Evolutionary conservation across 2,329 filamentous ascomycete species (phyloP), one percentile per base, ranked within the genome.

Genomic region (Dactylellina haptotyla): DNA sequence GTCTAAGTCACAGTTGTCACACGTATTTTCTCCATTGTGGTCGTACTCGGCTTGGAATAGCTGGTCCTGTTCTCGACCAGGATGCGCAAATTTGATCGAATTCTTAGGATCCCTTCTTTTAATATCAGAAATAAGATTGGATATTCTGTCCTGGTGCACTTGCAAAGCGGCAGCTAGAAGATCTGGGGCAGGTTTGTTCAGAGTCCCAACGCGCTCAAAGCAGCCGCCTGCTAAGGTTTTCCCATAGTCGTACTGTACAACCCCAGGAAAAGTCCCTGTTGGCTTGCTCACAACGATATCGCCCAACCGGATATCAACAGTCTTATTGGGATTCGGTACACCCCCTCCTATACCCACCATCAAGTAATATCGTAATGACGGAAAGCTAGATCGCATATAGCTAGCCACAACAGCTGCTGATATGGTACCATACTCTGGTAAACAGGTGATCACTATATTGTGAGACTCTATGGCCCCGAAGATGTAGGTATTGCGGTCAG

Each of bases 301-400:
- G 9, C 66, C 66, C 12, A 71, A 20, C 20, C 66, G 58, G 16
- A 71, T 53, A 39, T 71, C 66, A 8, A 5, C 25, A 4, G 2
- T 34, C 4, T 20, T 30, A 18, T 16, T 18, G 4, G 66, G 66
- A 14, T n/a, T 18, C 1, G 66, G 66, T 12, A 59, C 66, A 0
- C 66, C 58, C 23, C 66, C 66, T n/a, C 66, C 66, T 3, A 72
- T 54, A 6, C 66, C 66, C 5, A 72, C 59, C 58, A 72, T 58
- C 25, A 72, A 20, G 37, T 45, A 53, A 14, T 37, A 64, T 18
- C 8, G 16, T 20, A 72, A 51, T 4, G 50, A 51, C 4, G 50
- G 58, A 23, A 72, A 72, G 34, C 43, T 64, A 2, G n/a, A 32
- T 10, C 23, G 6, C 66, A 72, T 64, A 5, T 72, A 32, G 18